Evolutionary conservation across 352 stramenopile genomes (phyloP), one percentile per base, ranked within the genome.

Genomic region (Globisporangium barbulae): DNA sequence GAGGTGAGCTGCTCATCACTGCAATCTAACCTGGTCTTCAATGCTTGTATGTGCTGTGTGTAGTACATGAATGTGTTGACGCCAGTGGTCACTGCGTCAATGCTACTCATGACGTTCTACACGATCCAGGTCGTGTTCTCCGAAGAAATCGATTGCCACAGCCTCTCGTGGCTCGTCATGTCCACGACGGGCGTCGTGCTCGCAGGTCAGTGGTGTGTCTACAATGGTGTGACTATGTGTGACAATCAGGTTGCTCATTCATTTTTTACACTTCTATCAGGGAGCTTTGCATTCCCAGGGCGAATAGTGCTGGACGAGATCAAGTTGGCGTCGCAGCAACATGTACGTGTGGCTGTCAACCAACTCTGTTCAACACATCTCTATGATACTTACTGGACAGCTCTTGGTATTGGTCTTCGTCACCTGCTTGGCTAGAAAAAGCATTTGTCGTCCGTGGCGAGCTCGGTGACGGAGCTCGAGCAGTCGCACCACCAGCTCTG

Each of bases 401-500:
- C 42, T 48, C 9, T 30, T 17, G 2, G 17, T 62, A 15, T 10
- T 30, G 50, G 22, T 21, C 9, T 41, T 17, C 35, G 35, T 41
- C 7, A 10, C 37, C 37, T 44, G 10, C 5, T 44, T 41, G 37
- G 66, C 59, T 45, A 76, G 65, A 67, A 76, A 67, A 81, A 79
- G 56, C 80, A 72, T 47, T 56, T 83, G n/a, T 57, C 63, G 13
- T 30, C 53, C 1, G 57, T 75, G 25, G 79, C 74, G 0, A 56
- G 55, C 12, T 62, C 71, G 6, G 60, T 80, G 17, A 68, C 63
- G 6, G 82, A 91, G 66, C 60, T 91, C 31, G 76, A 89, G 62
- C 78, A 89, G 57, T 87, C 80, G 37, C 77, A 91, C 44, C 72
- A 86, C 39, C 82, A 89, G 55, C 75, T 91, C 2, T 91, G 81